Base-by-base conservation (phyloP, 768 basidiomycete genomes). In the Suillus paluster region DNA sequence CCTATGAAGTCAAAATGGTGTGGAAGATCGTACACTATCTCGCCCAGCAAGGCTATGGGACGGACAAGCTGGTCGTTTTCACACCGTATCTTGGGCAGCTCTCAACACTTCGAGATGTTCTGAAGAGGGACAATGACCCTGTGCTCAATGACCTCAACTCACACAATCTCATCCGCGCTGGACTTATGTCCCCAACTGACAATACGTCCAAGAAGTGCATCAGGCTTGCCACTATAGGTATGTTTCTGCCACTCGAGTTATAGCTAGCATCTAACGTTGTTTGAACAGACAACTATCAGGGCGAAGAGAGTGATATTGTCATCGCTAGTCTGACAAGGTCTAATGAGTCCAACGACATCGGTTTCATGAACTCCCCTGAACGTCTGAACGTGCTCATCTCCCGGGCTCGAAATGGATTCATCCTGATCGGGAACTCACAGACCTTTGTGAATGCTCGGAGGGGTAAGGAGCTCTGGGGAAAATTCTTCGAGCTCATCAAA, bases 41-140 rank as follows among this genome's bases (percentile, higher is more conserved):
- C 4, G 80, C 73, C 4, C 89, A 90, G 65, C 88, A 91, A 64
- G 89, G 89, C 1, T 90, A 91, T 60, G 78, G 80, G 1, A 85
- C 85, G 0, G 79, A 85, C 19, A 73, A 86, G 23, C 71, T 91
- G 7, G 89, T 90, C 27, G 70, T 91, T 14, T 73, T 91, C 42
- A 91, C 89, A n/a, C 90, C 89, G 0, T 91, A 91, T 65, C 72
- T 90, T 2, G 89, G 88, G 0, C 88, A 91, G 66, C 73, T 91
- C 19, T 76, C 78, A 4, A 77, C 78, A 19, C 78, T 91, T 7
- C 79, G 75, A 12, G 72, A 79, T 4, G 77, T 75, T 0, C 65
- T 91, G 39, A 76, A 77, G 65, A 70, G 73, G 25, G 76, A 75
- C n/a, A 78, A 71, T 9, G 89, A 91, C 62, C 86, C 89, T 0